Evolutionary conservation across 2,329 filamentous ascomycete genomes (phyloP).

Genomic region (Fusarium cicatricum): DNA sequence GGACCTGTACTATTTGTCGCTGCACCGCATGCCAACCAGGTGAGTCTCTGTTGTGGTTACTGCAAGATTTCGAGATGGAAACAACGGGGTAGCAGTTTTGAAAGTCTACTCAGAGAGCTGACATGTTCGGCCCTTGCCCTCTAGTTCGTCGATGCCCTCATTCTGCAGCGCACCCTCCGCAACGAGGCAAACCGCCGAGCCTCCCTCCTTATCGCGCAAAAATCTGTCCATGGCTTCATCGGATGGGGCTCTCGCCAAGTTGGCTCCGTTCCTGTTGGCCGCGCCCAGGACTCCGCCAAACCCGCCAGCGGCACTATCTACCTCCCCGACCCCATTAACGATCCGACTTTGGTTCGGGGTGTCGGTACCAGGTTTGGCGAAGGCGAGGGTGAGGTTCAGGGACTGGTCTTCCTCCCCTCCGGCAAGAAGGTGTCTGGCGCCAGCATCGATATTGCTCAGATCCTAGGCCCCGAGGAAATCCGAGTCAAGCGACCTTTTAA

Average conservation of each 20-base stretch:
- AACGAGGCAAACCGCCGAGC: constrained; percentile 88
- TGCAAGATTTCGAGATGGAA: neutral
- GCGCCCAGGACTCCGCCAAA: constrained; percentile 89
- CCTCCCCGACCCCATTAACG: constrained; percentile 84
- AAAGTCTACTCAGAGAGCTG: neutral
- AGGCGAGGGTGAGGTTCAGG: constrained; percentile 75
- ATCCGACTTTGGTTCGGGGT: constrained; percentile 82
- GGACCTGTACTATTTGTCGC: constrained; percentile 96
- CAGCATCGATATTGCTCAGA: constrained; percentile 84
- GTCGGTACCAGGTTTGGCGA: constrained; percentile 84
- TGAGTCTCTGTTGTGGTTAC: constrained; percentile 49
- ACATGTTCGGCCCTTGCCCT: constrained; percentile 3
- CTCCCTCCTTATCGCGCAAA: constrained; percentile 92
- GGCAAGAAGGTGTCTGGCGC: constrained; percentile 79
- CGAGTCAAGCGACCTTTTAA: constrained; percentile 89
- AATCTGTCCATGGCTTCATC: constrained; percentile 94
- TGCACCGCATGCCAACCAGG: constrained; percentile 95
- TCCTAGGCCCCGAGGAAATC: constrained; percentile 81
- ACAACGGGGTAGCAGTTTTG: neutral
- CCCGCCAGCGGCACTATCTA: constrained; percentile 82
- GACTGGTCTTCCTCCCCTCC: constrained; percentile 86
- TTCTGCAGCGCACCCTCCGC: constrained; percentile 89
- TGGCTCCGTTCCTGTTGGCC: constrained; percentile 90
- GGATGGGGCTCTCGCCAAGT: constrained; percentile 85
- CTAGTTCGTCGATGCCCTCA: constrained; percentile 93